Conservation (phyloP, 306 rosid species). For the Datisca glomerata region DNA sequence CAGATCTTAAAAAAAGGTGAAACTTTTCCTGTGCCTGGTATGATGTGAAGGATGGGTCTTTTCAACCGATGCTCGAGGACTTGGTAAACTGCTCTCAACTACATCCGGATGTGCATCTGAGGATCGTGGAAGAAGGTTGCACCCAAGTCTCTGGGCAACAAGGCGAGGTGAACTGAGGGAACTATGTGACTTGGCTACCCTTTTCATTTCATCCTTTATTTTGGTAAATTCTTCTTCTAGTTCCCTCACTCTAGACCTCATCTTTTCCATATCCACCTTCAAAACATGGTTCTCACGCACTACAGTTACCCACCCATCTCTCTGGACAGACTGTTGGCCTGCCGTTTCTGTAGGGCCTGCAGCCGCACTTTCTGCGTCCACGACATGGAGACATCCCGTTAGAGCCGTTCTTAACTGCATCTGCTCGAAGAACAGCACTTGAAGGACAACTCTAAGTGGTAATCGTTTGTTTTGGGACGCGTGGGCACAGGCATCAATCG, state of each 20-base stretch:
- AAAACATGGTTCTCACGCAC: slow-evolving; percentile 77
- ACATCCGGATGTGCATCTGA: slow-evolving; percentile 67
- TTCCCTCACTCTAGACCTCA: slow-evolving; percentile 79
- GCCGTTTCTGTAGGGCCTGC: slow-evolving; percentile 31
- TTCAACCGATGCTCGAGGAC: slow-evolving; percentile 57
- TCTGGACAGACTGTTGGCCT: slow-evolving; percentile 54
- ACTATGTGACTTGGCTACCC: slow-evolving; percentile 52
- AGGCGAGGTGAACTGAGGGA: slow-evolving; percentile 54
- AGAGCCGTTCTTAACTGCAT: slow-evolving; percentile 75
- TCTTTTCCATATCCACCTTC: slow-evolving; percentile 75
- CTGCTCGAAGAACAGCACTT: slow-evolving; percentile 91
- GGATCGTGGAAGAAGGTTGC: slow-evolving; percentile 58
- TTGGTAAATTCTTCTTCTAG: slow-evolving; percentile 71
- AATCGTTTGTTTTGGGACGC: slow-evolving; percentile 85
- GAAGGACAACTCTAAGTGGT: slow-evolving; percentile 88
- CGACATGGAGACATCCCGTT: slow-evolving; percentile 57
- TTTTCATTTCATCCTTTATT: slow-evolving; percentile 87
- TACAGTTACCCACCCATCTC: slow-evolving; percentile 86
- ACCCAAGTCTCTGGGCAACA: slow-evolving; percentile 46
- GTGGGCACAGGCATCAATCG: slow-evolving; percentile 89
- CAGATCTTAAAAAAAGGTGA: slow-evolving; percentile 35
- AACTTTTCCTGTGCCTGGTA: slow-evolving; percentile 46
- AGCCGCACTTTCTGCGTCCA: slow-evolving; percentile 57
- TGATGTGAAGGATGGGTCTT: slow-evolving; percentile 30
- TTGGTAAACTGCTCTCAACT: slow-evolving; percentile 30